A percentile compares a stretch with the other conserved stretches of the same genome.
These are phyloP conservation scores for Vinca minor DNA, from an alignment of 257 asterid species.

Conservation along the genomic window DNA sequence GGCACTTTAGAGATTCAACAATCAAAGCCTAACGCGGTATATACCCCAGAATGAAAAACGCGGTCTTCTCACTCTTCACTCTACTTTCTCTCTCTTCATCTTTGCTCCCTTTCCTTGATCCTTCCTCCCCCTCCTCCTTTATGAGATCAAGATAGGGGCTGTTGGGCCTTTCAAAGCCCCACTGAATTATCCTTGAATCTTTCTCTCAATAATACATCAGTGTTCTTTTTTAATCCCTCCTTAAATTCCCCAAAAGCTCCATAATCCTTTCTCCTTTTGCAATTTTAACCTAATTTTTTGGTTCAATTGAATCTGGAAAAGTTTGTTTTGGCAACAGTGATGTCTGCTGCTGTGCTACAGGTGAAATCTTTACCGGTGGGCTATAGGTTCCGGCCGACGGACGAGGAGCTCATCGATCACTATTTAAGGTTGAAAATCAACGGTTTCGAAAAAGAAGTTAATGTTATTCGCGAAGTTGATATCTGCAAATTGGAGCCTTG, in stretches of 20 bases:
- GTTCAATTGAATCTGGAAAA: not conserved
- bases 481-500: constrained; percentile 84
- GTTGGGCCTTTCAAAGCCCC: not conserved
- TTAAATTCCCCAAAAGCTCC: not conserved
- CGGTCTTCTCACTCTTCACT: constrained; percentile 14
- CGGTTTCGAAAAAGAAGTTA: constrained; percentile 48
- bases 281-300: not conserved
- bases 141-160: not conserved
- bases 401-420: constrained; percentile 78
- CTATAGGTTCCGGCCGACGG: constrained; percentile 85
- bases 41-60: constrained; percentile 40
- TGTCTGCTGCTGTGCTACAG: constrained; percentile 63
- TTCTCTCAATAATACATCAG: not conserved
- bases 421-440: constrained; percentile 64
- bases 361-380: constrained; percentile 68
- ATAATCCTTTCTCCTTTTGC: not conserved
- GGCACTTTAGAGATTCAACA: constrained; percentile 1
- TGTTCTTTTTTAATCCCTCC: not conserved
- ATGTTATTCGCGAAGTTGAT: constrained; percentile 76
- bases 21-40: constrained; percentile 49
- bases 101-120: constrained; percentile 8
- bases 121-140: constrained; percentile 8
- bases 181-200: constrained; percentile 1
- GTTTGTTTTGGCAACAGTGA: constrained; percentile 12
- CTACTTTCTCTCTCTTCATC: not conserved